Conservation (phyloP, 352 stramenopile genomes). For the Pythium folliculosum region DNA sequence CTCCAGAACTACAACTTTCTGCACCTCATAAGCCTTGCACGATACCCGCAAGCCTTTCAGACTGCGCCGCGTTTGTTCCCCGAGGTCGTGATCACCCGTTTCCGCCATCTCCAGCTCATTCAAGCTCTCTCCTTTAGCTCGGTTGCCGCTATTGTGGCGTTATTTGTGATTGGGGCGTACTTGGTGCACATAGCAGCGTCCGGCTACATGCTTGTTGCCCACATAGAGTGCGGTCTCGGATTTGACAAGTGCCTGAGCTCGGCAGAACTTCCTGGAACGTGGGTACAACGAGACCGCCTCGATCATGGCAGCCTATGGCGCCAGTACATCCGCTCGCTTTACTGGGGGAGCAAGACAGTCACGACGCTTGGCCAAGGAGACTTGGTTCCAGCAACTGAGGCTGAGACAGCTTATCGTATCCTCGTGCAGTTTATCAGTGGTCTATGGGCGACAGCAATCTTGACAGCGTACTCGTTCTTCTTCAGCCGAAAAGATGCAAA, state of each 20-base stretch:
- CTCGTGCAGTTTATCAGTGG: conserved; percentile 62
- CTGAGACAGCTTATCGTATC: conserved; percentile 61
- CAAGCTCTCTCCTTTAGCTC: conserved; percentile 53
- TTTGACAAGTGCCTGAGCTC: conserved; percentile 27
- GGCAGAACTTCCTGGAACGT: conserved; percentile 34
- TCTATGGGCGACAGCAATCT: conserved; percentile 67
- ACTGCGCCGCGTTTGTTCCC: conserved; percentile 27
- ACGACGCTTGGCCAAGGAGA: conserved; percentile 72
- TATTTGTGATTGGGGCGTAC: conserved; percentile 55
- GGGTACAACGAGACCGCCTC: conserved; percentile 64
- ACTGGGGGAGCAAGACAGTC: conserved; percentile 75
- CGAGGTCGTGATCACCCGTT: conserved; percentile 26
- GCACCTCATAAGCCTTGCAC: conserved; percentile 42
- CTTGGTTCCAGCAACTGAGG: conserved; percentile 52
- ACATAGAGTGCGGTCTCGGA: conserved; percentile 32
- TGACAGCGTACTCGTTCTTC: conserved; percentile 73
- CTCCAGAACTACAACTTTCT: conserved; percentile 45
- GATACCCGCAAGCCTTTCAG: conserved; percentile 28
- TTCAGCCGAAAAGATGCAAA: conserved; percentile 68
- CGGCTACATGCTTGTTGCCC: conserved; percentile 61
- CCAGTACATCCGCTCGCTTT: conserved; percentile 61
- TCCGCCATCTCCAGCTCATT: conserved; percentile 24
- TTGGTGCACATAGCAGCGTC: conserved; percentile 54
- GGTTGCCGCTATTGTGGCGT: conserved; percentile 38
- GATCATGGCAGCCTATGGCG: conserved; percentile 44